Percentiles rank a stretch among this genome's conserved stretches.
These are phyloP conservation scores for Penicillium sp. DNA, from an alignment of 2,329 filamentous ascomycete genomes.

Conservation along the genomic window DNA sequence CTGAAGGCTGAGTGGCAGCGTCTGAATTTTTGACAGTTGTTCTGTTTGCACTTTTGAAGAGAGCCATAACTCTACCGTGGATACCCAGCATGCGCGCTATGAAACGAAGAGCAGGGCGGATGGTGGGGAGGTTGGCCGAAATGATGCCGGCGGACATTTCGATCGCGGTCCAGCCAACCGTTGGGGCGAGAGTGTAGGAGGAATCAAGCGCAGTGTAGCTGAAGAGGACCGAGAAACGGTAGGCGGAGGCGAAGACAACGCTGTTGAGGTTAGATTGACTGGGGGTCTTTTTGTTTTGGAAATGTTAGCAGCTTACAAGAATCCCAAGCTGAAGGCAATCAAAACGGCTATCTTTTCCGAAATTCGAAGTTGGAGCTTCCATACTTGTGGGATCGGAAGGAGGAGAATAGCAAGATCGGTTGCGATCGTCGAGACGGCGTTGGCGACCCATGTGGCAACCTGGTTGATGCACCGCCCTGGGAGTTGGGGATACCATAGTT, in stretches of 20 bases:
- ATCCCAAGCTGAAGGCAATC: constrained; percentile 1
- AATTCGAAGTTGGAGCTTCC: constrained; percentile 27
- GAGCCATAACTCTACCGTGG: background rate
- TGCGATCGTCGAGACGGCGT: constrained; percentile 20
- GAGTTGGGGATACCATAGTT: constrained; percentile 29
- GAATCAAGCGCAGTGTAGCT: constrained; percentile 10
- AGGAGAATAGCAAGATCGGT: constrained; percentile 29
- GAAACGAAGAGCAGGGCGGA: constrained; percentile 27
- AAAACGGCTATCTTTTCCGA: constrained; percentile 12
- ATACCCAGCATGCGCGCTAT: constrained; percentile 14
- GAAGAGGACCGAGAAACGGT: background rate
- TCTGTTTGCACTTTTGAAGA: background rate
- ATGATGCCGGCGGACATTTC: constrained; percentile 33
- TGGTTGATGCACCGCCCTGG: constrained; percentile 26
- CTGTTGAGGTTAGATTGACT: background rate
- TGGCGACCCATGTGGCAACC: background rate
- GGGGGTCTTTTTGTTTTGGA: background rate
- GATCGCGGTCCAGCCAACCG: constrained; percentile 32
- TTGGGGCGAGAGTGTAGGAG: constrained; percentile 31
- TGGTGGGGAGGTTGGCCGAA: constrained; percentile 30
- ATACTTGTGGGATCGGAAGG: constrained; percentile 30
- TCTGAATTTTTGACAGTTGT: background rate
- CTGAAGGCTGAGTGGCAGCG: background rate
- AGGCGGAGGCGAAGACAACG: background rate
- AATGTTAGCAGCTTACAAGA: background rate